Base-by-base conservation (phyloP, 257 asterid species). In the Perilla frutescens region DNA sequence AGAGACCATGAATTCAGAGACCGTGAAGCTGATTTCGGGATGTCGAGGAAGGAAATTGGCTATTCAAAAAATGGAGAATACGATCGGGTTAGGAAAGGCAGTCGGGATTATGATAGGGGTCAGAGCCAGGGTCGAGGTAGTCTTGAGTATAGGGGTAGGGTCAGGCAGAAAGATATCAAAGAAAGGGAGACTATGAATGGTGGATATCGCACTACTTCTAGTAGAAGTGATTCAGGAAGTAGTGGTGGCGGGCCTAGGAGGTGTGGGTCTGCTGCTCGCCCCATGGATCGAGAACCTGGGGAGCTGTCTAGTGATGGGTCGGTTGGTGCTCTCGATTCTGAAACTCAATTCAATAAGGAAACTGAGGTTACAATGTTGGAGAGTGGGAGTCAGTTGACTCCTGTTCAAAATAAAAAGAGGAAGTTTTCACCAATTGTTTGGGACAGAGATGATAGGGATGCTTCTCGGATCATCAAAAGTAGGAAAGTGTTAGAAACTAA, bases 291-390 rank as follows among this genome's bases (percentile, higher is more conserved):
- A 48, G 98, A 92, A 80, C 96, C 97, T 43, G 98, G 98, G 71
- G 98, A 92, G 81, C 77, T 92, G 79, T 89, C 91, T 48, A 85
- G 98, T 51, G 97, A 86, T 80, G 92, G 93, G 11, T 92, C 97
- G 81, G 96, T 88, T 80, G 96, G 79, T 63, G 86, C 76, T 74
- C 15, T 75, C 13, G 96, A 87, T 49, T 77, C 81, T 4, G 94
- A 82, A 64, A 67, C 70, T 41, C 81, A 45, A 48, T 67, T 64
- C 62, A 78, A 36, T 32, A 68, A 72, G 61, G 89, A 74, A 55
- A 50, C 63, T 47, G 88, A 75, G 66, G 66, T 54, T 66, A 83
- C 75, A 81, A 74, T n/a, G 75, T 13, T 57, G 6, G 88, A 79
- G 58, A 85, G 80, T 76, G 87, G 85, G 78, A 58, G 59, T 43